Evolutionary conservation across 2,329 filamentous ascomycete genomes (phyloP).

Genomic region (Colletotrichum sp.): DNA sequence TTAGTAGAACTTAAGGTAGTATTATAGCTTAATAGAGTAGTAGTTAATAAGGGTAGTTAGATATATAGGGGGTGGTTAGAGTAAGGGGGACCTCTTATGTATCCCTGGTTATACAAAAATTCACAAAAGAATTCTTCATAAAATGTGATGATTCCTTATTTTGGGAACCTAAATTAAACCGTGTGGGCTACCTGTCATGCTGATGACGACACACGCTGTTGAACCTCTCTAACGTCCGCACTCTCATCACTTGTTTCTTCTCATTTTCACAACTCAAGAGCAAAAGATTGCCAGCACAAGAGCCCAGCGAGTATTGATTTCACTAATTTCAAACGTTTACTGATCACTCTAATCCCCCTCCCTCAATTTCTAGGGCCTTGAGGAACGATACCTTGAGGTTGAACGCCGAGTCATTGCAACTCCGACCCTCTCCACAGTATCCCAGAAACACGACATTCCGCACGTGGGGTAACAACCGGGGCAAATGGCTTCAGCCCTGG

Average conservation of each 20-base stretch:
- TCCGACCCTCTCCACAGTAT: neutral
- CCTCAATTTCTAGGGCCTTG: neutral
- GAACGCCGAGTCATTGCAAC: neutral
- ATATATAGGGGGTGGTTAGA: too few relatives aligned
- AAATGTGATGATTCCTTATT: neutral
- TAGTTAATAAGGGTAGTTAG: too few relatives aligned
- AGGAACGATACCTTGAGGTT: neutral
- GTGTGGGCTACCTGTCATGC: neutral
- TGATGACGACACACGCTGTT: neutral
- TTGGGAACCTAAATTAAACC: rapidly evolving
- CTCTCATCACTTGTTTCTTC: neutral
- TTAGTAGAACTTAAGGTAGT: too few relatives aligned
- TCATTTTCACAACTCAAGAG: neutral
- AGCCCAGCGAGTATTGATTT: neutral
- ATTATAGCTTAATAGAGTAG: too few relatives aligned
- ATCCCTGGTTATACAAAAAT: too few relatives aligned
- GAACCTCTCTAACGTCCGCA: rapidly evolving
- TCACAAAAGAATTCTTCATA: too few relatives aligned
- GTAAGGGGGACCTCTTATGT: too few relatives aligned
- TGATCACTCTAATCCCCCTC: neutral
- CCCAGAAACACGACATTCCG: neutral
- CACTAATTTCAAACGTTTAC: neutral
- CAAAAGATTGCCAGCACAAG: neutral
- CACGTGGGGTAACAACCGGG: neutral
- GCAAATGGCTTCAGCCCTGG: neutral